These are phyloP conservation scores for Tympanopsis confertula DNA, from an alignment of 2,329 filamentous ascomycete species.

Conservation along the genomic window DNA sequence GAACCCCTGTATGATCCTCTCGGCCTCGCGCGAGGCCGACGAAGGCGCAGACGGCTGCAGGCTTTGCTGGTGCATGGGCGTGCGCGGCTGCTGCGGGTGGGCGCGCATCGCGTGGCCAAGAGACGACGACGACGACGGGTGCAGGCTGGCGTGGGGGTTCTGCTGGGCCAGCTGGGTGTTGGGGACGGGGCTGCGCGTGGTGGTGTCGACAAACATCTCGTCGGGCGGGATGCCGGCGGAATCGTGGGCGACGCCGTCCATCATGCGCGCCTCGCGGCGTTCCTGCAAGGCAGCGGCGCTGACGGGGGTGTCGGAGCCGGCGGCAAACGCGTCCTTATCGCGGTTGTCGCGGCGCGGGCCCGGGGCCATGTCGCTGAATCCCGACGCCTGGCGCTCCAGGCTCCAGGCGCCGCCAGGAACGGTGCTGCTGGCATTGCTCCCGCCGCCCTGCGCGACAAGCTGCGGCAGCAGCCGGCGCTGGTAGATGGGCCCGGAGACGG, in stretches of 20 bases:
- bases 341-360: constrained; percentile 14
- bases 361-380: constrained; percentile 32
- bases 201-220: constrained; percentile 52
- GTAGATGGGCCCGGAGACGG: constrained; percentile 69
- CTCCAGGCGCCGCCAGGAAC: constrained; percentile 20
- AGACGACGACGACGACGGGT: no score
- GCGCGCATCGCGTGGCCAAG: no score
- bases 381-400: constrained; percentile 38
- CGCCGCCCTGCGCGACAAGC: constrained; percentile 20
- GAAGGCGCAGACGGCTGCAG: constrained; percentile 12
- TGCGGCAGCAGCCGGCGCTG: constrained; percentile 36
- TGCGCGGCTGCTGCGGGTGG: constrained; percentile 20
- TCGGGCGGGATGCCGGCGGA: constrained; percentile 32
- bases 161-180: constrained; percentile 15
- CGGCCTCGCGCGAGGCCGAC: constrained; percentile 37
- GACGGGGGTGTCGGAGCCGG: constrained; percentile 26
- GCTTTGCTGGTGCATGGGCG: constrained; percentile 16
- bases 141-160: constrained; percentile 16
- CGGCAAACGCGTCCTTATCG: constrained; percentile 15
- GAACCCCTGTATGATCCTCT: constrained; percentile 50
- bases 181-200: constrained; percentile 42
- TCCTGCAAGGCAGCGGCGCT: constrained; percentile 36
- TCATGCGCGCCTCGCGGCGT: constrained; percentile 48
- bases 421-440: constrained; percentile 12
- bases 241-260: constrained; percentile 54